Percentiles rank a stretch among this genome's conserved stretches.
phyloP scores from a whole-genome alignment of 2,329 filamentous ascomycete genomes.

The Xylariaceae sp. region DNA sequence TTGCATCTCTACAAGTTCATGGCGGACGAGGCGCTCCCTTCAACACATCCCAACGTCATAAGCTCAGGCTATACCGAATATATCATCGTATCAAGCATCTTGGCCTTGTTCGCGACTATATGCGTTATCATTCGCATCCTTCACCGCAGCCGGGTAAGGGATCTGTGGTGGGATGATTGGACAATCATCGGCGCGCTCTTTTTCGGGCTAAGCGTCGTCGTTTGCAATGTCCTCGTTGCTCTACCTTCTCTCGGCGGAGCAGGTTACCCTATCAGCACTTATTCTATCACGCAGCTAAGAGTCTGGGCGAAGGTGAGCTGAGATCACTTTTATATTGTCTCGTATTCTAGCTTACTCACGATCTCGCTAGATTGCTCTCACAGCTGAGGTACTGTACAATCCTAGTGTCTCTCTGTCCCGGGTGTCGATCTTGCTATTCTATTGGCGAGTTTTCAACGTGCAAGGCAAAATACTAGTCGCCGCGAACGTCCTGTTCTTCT shows the following conservation, averaged over 20 bases:
- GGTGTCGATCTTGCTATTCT: slow-evolving; percentile 1
- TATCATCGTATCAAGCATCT: no score
- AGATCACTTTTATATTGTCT: not conserved
- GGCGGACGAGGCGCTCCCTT: no score
- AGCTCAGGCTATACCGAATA: no score
- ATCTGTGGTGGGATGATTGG: slow-evolving; percentile 8
- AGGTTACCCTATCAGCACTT: slow-evolving; percentile 1
- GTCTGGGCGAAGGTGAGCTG: not conserved
- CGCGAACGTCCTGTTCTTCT: not conserved
- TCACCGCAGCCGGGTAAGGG: not conserved
- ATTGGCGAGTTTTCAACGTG: not conserved
- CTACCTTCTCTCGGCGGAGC: slow-evolving; percentile 2
- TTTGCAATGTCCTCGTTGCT: not conserved
- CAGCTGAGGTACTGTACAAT: slow-evolving; percentile 1
- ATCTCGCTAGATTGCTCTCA: not conserved
- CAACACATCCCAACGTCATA: no score
- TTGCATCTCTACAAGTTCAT: no score
- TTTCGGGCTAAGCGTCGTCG: not conserved
- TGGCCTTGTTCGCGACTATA: no score
- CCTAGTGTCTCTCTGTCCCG: not conserved
- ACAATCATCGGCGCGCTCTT: not conserved
- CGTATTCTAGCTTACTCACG: not conserved
- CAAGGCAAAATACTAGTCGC: not conserved
- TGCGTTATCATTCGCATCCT: not conserved
- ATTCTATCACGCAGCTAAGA: not conserved